These are phyloP conservation scores for Dactylellina haptotyla DNA, from an alignment of 2,329 filamentous ascomycete species.

Conservation along the genomic window DNA sequence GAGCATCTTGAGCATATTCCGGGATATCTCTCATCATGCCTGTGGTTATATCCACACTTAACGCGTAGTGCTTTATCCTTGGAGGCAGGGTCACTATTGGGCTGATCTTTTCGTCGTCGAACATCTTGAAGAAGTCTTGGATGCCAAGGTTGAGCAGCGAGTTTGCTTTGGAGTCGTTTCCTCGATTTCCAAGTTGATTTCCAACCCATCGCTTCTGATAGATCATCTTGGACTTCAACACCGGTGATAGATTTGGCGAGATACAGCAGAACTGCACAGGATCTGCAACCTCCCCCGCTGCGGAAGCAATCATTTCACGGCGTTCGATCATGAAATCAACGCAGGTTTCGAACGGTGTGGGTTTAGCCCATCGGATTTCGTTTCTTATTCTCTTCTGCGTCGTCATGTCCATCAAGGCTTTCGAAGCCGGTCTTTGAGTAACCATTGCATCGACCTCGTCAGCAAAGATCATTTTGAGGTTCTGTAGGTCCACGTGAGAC, in stretches of 20 bases:
- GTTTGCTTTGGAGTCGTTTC: slow-evolving; percentile 17
- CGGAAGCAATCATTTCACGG: slow-evolving; percentile 19
- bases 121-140: slow-evolving; percentile 43
- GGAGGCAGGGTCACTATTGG: slow-evolving; percentile 29
- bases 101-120: slow-evolving; percentile 30
- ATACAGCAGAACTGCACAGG: slow-evolving; percentile 43
- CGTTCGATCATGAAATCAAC: slow-evolving; percentile 38
- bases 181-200: no score
- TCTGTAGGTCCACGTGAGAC: slow-evolving; percentile 54
- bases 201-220: slow-evolving; percentile 39
- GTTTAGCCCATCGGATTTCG: slow-evolving; percentile 34
- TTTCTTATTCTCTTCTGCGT: slow-evolving; percentile 7
- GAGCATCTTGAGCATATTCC: slow-evolving; percentile 10
- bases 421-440: slow-evolving; percentile 28
- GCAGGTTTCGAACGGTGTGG: slow-evolving; percentile 36
- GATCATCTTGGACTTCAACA: slow-evolving; percentile 37
- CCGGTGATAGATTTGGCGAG: slow-evolving; percentile 45
- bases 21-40: slow-evolving; percentile 50
- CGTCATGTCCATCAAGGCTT: slow-evolving; percentile 17
- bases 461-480: slow-evolving; percentile 55
- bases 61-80: slow-evolving; percentile 45
- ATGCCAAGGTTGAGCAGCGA: slow-evolving; percentile 44
- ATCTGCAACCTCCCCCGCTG: background rate
- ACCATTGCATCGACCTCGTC: slow-evolving; percentile 56
- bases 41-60: slow-evolving; percentile 50